Evolutionary conservation across 2,329 filamentous ascomycete species (phyloP).

Genomic region (Fusarium lyarnte): DNA sequence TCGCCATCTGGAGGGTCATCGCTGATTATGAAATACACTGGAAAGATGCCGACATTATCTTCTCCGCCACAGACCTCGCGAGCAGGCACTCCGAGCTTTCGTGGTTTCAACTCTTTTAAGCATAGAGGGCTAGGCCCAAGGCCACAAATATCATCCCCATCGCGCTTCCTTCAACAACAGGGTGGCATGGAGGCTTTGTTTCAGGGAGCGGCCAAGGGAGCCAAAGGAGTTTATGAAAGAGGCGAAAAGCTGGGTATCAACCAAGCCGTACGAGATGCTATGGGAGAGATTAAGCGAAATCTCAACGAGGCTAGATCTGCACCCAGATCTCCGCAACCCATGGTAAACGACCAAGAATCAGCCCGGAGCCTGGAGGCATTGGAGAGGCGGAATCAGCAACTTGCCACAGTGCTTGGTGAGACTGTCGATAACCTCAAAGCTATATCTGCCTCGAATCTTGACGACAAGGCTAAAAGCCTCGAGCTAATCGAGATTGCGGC

Average conservation of each 20-base stretch:
- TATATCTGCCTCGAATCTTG: conserved; percentile 61
- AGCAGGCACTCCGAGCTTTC: conserved; percentile 50
- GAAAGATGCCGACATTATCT: conserved; percentile 56
- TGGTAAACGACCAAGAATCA: conserved; percentile 49
- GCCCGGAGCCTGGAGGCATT: conserved; percentile 58
- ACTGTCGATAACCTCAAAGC: conserved; percentile 71
- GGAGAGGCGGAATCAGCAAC: conserved; percentile 71
- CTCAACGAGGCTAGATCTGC: conserved; percentile 68
- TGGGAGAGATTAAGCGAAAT: conserved; percentile 82
- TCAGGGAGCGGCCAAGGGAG: conserved; percentile 79
- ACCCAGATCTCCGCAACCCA: conserved; percentile 50
- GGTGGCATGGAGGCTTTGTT: conserved; percentile 75
- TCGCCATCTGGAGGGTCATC: conserved; percentile 68
- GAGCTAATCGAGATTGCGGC: conserved; percentile 67
- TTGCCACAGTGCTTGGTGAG: conserved; percentile 75
- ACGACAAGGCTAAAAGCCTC: conserved; percentile 59
- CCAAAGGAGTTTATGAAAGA: conserved; percentile 77
- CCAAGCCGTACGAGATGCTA: conserved; percentile 80
- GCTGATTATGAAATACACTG: conserved; percentile 77
- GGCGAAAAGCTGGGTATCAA: conserved; percentile 83
- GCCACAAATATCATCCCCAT: conserved; percentile 59
- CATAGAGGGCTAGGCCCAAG: conserved; percentile 53
- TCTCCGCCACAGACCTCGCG: conserved; percentile 41
- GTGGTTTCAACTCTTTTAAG: conserved; percentile 49
- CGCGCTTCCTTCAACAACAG: conserved; percentile 64